phyloP scores from a whole-genome alignment of 179 eudicot genomes.

The Drosera spatulata region DNA sequence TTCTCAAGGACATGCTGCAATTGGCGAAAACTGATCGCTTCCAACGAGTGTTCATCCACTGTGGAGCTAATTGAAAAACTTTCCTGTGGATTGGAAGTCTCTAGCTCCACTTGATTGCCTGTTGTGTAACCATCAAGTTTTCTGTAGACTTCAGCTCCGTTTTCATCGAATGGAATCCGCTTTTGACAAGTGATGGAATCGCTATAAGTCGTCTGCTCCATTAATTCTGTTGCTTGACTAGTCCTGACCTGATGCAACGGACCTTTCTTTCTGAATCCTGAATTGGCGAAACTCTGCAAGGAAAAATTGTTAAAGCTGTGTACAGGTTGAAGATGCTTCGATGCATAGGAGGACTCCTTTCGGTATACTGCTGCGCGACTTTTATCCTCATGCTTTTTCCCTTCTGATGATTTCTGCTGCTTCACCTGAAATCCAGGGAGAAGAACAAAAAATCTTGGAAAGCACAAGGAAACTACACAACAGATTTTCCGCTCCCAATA shows the following conservation, averaged over 20 bases:
- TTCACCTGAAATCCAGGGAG: conserved; percentile 16
- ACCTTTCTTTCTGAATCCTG: conserved; percentile 29
- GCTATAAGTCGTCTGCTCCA: too few relatives aligned
- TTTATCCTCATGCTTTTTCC: conserved; percentile 16
- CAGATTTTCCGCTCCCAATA: too few relatives aligned
- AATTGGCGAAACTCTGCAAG: conserved; percentile 21
- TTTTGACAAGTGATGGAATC: conserved; percentile 14
- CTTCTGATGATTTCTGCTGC: too few relatives aligned
- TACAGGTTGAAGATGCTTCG: conserved; percentile 21
- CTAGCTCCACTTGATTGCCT: conserved; percentile 31
- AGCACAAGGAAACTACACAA: too few relatives aligned
- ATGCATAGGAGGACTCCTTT: conserved; percentile 38
- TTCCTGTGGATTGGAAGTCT: conserved; percentile 42
- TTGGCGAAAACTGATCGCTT: neutral
- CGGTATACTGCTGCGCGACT: conserved; percentile 29
- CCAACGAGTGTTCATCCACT: conserved; percentile 32
- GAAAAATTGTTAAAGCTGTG: conserved; percentile 28
- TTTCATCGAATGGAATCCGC: conserved; percentile 1
- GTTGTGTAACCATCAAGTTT: conserved; percentile 15
- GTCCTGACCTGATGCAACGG: conserved; percentile 7
- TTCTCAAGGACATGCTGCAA: conserved; percentile 62
- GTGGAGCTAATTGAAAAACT: conserved; percentile 52
- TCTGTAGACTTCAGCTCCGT: conserved; percentile 30
- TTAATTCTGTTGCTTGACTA: conserved; percentile 3
- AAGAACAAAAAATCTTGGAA: too few relatives aligned